Evolutionary conservation across 2,329 filamentous ascomycete genomes (phyloP).

Genomic region (Botrytis squamosa): DNA sequence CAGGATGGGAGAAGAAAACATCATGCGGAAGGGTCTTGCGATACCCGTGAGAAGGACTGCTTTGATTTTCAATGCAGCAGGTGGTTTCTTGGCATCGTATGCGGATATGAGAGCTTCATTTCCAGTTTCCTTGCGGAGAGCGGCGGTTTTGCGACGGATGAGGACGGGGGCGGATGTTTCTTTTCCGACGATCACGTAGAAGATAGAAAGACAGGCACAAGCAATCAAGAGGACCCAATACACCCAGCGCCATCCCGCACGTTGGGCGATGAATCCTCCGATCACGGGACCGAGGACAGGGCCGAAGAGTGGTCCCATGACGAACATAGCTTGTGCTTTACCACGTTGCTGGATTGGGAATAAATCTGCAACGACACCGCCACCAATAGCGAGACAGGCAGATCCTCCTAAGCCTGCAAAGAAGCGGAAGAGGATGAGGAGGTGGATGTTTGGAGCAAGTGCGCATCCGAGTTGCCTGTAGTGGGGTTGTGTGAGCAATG

Average conservation of each 20-base stretch:
- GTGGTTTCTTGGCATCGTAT: conserved; percentile 29
- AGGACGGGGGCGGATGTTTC: conserved; percentile 53
- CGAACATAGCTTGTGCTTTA: conserved; percentile 53
- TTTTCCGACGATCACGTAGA: conserved; percentile 44
- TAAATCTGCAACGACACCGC: conserved; percentile 66
- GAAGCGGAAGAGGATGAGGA: conserved; percentile 58
- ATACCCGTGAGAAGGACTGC: conserved; percentile 30
- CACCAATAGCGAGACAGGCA: conserved; percentile 51
- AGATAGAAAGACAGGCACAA: conserved; percentile 35
- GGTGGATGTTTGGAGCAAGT: conserved; percentile 46
- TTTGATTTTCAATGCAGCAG: conserved; percentile 31
- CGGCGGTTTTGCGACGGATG: conserved; percentile 42
- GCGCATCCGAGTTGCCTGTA: conserved; percentile 49
- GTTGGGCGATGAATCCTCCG: conserved; percentile 40
- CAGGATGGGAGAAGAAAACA: conserved; percentile 49
- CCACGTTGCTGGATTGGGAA: conserved; percentile 57
- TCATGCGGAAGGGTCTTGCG: conserved; percentile 45
- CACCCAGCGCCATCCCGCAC: conserved; percentile 42
- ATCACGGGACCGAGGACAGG: conserved; percentile 38
- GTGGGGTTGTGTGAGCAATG: conserved; percentile 47
- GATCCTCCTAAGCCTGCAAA: conserved; percentile 50
- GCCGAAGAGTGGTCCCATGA: conserved; percentile 44
- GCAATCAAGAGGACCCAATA: conserved; percentile 49
- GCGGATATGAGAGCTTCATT: conserved; percentile 50
- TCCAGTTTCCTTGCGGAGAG: conserved; percentile 39